These are phyloP conservation scores for Rubia balearica DNA, from an alignment of 305 asterid genomes.

Conservation along the genomic window DNA sequence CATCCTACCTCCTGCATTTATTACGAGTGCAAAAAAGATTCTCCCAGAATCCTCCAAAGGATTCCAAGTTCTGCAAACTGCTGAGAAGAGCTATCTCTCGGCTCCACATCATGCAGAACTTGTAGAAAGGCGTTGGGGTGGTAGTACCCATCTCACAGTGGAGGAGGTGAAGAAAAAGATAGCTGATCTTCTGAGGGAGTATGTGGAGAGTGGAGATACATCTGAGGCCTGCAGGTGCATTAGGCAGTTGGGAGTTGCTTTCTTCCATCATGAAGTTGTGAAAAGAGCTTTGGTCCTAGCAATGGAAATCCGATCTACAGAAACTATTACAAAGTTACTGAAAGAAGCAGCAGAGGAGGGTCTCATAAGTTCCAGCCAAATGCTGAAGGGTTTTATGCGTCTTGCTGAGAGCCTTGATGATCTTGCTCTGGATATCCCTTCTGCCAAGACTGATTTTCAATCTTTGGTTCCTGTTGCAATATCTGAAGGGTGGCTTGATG, in stretches of 20 bases:
- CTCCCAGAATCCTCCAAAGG: constrained; percentile 65
- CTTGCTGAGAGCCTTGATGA: constrained; percentile 70
- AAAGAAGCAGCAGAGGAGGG: constrained; percentile 83
- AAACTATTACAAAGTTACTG: constrained; percentile 44
- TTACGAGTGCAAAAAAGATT: constrained; percentile 55
- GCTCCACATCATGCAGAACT: constrained; percentile 93
- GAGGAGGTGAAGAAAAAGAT: constrained; percentile 78
- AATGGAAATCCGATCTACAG: constrained; percentile 63
- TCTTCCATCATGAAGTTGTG: constrained; percentile 86
- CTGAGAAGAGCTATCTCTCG: constrained; percentile 79
- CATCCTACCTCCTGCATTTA: constrained; percentile 84
- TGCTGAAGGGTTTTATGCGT: constrained; percentile 65
- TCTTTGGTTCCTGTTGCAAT: constrained; percentile 51
- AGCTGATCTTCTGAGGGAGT: constrained; percentile 65
- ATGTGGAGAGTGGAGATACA: constrained; percentile 69
- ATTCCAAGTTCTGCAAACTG: constrained; percentile 53
- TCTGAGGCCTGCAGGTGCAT: constrained; percentile 73
- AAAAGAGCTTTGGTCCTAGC: constrained; percentile 66
- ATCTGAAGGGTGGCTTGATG: constrained; percentile 79
- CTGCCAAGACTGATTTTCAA: constrained; percentile 47
- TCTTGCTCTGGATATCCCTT: constrained; percentile 78
- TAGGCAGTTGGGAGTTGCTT: constrained; percentile 66
- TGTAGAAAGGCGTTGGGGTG: constrained; percentile 83
- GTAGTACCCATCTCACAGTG: constrained; percentile 72
- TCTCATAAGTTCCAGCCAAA: constrained; percentile 71